Conservation (phyloP, 768 basidiomycete genomes). For the Suillus placidus region DNA sequence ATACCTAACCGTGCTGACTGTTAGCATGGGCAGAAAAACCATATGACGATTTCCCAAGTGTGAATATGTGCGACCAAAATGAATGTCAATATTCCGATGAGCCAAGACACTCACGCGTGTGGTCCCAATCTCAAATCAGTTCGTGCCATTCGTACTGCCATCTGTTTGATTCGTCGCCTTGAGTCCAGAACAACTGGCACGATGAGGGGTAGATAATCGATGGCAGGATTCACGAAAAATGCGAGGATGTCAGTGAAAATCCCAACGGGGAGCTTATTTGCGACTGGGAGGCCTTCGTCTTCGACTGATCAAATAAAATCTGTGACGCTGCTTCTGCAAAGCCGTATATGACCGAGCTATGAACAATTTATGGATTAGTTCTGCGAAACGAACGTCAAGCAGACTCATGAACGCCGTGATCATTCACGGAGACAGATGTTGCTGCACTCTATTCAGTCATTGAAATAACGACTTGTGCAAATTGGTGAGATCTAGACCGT, state of each 20-base stretch:
- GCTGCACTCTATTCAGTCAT: background rate
- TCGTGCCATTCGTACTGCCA: conserved; percentile 9
- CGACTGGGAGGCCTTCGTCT: conserved; percentile 16
- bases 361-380: background rate
- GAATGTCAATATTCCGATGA: conserved; percentile 35
- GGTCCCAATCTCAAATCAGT: background rate
- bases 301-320: background rate
- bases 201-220: conserved; percentile 30
- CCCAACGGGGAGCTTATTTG: conserved; percentile 8
- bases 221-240: conserved; percentile 24
- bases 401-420: background rate
- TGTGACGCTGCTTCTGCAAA: background rate
- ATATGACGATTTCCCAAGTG: background rate
- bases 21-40: background rate
- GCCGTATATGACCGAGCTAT: background rate
- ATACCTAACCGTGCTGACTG: background rate
- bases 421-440: background rate
- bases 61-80: conserved; percentile 48
- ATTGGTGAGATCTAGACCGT: conserved; percentile 1
- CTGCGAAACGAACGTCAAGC: background rate
- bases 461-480: background rate
- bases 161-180: background rate
- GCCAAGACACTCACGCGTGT: background rate
- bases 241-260: background rate
- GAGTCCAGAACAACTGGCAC: background rate